Evolutionary conservation across 2,329 filamentous ascomycete genomes (phyloP).

Genomic region (Leptoxyphium fumago): DNA sequence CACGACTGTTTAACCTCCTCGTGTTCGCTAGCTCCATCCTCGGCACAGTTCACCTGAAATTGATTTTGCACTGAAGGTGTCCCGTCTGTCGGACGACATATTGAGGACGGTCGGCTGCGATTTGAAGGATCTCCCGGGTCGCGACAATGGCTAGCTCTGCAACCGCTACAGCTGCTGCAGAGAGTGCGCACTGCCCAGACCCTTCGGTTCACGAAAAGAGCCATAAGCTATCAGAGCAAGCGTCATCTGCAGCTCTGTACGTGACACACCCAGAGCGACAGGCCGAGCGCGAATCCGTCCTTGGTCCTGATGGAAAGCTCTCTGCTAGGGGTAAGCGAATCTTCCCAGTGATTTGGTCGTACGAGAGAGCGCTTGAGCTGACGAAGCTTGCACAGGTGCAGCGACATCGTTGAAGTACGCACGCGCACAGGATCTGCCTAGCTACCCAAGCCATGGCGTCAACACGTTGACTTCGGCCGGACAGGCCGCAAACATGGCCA

Average conservation of each 20-base stretch:
- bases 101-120: too few relatives aligned
- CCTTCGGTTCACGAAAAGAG: constrained; percentile 27
- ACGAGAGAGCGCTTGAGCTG: constrained; percentile 4
- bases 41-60: too few relatives aligned
- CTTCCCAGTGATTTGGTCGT: neutral
- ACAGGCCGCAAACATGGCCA: constrained; percentile 43
- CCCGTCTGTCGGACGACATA: too few relatives aligned
- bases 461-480: constrained; percentile 47
- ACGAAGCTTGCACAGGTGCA: constrained; percentile 31
- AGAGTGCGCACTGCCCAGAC: constrained; percentile 24
- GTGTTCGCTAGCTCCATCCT: too few relatives aligned
- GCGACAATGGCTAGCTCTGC: neutral
- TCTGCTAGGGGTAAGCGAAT: constrained; percentile 39
- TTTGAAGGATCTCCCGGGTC: neutral
- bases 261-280: constrained; percentile 27
- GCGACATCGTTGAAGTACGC: constrained; percentile 56
- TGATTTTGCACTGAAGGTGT: too few relatives aligned
- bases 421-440: constrained; percentile 56
- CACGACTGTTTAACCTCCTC: too few relatives aligned
- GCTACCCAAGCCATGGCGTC: constrained; percentile 55
- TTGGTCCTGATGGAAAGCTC: constrained; percentile 40
- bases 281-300: constrained; percentile 14
- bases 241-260: constrained; percentile 48
- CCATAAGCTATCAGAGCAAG: constrained; percentile 31
- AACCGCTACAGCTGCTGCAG: neutral